phyloP scores from a whole-genome alignment of 73 alveolate species.

The Tetrahymena thermophila region DNA sequence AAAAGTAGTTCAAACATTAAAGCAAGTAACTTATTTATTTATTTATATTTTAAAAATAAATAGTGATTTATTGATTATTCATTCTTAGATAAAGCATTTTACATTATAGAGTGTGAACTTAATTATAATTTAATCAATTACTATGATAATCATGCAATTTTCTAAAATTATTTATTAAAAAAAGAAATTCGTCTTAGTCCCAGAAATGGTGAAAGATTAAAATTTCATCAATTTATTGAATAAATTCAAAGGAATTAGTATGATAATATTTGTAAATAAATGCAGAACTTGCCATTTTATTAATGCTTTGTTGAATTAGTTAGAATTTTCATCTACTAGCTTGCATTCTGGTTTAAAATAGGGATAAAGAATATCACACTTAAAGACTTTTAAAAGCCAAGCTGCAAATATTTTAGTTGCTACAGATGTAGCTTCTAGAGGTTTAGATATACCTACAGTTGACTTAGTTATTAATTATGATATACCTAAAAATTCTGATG shows the following conservation, averaged over 20 bases:
- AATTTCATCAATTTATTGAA: constrained; percentile 70
- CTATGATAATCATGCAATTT: constrained; percentile 16
- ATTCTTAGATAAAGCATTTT: background rate
- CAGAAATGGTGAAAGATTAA: constrained; percentile 85
- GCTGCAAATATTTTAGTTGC: constrained; percentile 83
- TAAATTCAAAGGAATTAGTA: constrained; percentile 58
- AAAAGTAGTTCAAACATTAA: constrained; percentile 33
- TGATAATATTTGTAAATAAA: constrained; percentile 77
- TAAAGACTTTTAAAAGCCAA: constrained; percentile 75
- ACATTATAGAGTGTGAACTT: background rate
- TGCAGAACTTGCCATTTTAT: constrained; percentile 61
- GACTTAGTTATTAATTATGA: constrained; percentile 87
- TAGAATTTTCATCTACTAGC: constrained; percentile 45
- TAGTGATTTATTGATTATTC: too few relatives aligned
- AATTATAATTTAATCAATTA: too few relatives aligned
- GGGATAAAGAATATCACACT: constrained; percentile 74
- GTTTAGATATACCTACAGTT: constrained; percentile 93
- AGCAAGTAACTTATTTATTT: background rate
- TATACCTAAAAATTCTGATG: constrained; percentile 83
- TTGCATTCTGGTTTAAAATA: constrained; percentile 47
- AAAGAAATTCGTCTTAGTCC: constrained; percentile 73
- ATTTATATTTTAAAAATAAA: too few relatives aligned
- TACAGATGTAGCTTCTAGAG: constrained; percentile 98
- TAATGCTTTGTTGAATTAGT: constrained; percentile 43
- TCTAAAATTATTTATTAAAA: too few relatives aligned